Conservation (phyloP, 2,329 filamentous ascomycete species). For the Pyricularia pennisetigena region DNA sequence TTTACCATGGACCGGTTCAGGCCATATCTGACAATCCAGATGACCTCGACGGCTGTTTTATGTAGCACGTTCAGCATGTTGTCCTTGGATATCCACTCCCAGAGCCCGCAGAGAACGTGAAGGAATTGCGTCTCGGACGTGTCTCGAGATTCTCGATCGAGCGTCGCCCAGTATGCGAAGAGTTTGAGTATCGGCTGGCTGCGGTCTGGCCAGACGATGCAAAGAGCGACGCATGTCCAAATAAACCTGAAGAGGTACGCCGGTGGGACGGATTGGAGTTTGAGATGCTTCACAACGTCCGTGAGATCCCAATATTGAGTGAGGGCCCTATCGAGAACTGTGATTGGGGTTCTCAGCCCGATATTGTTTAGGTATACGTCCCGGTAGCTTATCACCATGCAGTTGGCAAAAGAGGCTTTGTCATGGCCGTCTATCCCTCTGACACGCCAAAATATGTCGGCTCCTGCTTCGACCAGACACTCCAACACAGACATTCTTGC, state of each 20-base stretch:
- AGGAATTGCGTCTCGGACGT: not conserved
- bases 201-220: not conserved
- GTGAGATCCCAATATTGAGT: not conserved
- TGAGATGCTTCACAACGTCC: not conserved
- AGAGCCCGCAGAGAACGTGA: not conserved
- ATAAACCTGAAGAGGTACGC: not conserved
- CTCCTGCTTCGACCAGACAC: not conserved
- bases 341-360: not conserved
- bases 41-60: not conserved
- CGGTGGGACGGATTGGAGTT: not conserved
- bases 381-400: not conserved
- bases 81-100: not conserved
- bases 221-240: not conserved
- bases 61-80: not conserved
- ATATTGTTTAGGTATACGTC: not conserved
- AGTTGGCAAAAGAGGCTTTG: not conserved
- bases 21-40: not conserved
- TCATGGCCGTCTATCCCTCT: not conserved
- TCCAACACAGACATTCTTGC: not conserved
- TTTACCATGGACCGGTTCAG: not conserved
- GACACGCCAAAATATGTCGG: not conserved
- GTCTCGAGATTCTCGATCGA: not conserved
- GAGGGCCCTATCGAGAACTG: not conserved
- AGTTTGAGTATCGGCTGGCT: not conserved
- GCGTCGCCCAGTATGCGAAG: not conserved